phyloP scores from a whole-genome alignment of 2,329 filamentous ascomycete genomes.

The Fusarium setosum region DNA sequence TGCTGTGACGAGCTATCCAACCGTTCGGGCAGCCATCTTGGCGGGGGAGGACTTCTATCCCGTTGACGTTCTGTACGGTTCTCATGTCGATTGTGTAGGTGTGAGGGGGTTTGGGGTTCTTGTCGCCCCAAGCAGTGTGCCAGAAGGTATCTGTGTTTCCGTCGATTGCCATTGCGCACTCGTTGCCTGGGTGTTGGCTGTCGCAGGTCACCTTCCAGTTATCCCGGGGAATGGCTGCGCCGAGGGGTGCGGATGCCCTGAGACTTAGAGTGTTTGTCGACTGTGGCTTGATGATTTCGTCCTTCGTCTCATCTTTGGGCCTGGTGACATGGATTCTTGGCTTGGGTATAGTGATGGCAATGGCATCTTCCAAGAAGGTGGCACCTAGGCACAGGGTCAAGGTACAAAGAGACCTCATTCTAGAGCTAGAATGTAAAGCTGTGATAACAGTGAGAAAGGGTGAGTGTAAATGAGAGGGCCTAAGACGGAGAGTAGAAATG shows the following conservation, averaged over 20 bases:
- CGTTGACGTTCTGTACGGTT: slow-evolving; percentile 20
- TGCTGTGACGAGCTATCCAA: slow-evolving; percentile 13
- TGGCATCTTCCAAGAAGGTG: background rate
- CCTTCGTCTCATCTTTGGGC: slow-evolving; percentile 9
- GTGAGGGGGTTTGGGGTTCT: slow-evolving; percentile 20
- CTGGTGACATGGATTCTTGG: too few species aligned
- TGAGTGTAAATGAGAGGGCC: too few species aligned
- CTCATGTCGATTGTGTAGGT: slow-evolving; percentile 26
- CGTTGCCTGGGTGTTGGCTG: slow-evolving; percentile 12
- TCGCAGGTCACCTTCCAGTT: slow-evolving; percentile 26
- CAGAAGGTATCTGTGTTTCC: slow-evolving; percentile 1
- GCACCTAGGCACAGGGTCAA: slow-evolving; percentile 19
- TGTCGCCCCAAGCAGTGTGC: slow-evolving; percentile 21
- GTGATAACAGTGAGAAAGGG: background rate
- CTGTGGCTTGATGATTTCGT: slow-evolving; percentile 19
- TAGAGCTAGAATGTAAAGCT: too few species aligned
- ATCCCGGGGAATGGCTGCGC: slow-evolving; percentile 8
- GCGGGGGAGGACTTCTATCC: slow-evolving; percentile 25
- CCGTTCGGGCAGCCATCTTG: slow-evolving; percentile 18
- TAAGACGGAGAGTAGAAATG: background rate
- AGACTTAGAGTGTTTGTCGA: slow-evolving; percentile 21
- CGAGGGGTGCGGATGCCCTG: slow-evolving; percentile 25
- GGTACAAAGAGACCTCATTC: slow-evolving; percentile 12
- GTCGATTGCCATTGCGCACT: slow-evolving; percentile 22
- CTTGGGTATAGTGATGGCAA: background rate